Evolutionary conservation across 2,329 filamentous ascomycete species (phyloP), one percentile per base, ranked within the genome.

Genomic region (Claviceps humidiphila): DNA sequence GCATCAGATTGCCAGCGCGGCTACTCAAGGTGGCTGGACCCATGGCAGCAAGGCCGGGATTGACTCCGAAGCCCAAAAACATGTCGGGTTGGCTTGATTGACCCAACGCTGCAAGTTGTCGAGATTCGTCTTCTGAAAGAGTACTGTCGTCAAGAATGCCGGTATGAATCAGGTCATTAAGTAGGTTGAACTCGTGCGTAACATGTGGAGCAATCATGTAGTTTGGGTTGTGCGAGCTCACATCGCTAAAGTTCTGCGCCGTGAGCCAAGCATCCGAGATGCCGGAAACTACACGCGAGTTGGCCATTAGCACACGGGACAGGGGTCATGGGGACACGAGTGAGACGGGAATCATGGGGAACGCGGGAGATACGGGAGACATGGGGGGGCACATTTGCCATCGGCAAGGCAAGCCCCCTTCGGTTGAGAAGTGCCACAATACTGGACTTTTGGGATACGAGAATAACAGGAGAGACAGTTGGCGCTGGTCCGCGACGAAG

Each of bases 161-260:
- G 59, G 84, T 94, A 68, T 90, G 93, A 55, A 98, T 78, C 65
- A 97, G 97, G 68, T 98, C 91, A 73, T 94, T 95, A 64, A 98
- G 81, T 50, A 97, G 74, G 65, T 96, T 95, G 68, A 95, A 96
- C 73, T 98, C 93, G 71, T 93, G 93, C 55, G 87, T 90, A 60
- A 96, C 87, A 70, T 98, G 93, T 57, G 89, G 87, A 49, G 75
- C 72, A 71, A 96, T 94, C 85, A 95, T 90, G 73, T 93, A 97
- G 64, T 87, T 93, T 54, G 88, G 86, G 70, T 96, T 89, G 64
- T 90, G 89, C 65, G 83, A 88, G 71, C 93, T 89, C 84, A 96
- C 93, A 69, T 96, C 89, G 74, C 94, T 85, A 68, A 88, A 93
- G 66, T 84, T 93, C 63, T 89, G 86, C 54, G 82, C 80, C 59